Evolutionary conservation across 139 green algal genomes (phyloP).

Genomic region (Raphidocelis subcapitata): DNA sequence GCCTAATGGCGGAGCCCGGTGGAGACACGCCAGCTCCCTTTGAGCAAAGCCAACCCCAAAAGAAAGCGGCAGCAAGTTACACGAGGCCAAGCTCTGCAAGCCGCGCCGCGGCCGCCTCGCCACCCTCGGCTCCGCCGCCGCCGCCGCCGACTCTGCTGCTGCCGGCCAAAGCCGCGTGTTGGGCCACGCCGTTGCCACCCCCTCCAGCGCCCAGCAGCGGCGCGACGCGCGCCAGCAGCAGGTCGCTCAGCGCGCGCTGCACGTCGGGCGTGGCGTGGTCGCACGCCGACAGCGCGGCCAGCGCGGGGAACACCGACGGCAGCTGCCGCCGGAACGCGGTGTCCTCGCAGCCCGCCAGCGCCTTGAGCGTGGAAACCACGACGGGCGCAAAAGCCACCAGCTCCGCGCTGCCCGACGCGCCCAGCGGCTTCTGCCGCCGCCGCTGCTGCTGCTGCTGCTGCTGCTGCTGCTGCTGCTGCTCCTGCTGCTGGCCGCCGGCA

Average conservation of each 20-base stretch:
- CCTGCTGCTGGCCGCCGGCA: conserved; percentile 30
- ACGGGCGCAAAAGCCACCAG: conserved; percentile 15
- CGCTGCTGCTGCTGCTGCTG: conserved; percentile 8
- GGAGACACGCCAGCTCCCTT: too few relatives aligned
- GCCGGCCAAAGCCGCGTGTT: too few relatives aligned
- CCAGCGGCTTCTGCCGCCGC: neutral
- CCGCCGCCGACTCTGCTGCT: too few relatives aligned
- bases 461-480: conserved; percentile 1
- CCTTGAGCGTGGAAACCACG: conserved; percentile 53
- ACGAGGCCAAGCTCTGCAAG: too few relatives aligned
- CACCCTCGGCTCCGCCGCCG: too few relatives aligned
- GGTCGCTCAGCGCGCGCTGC: conserved; percentile 72
- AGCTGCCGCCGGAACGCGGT: conserved; percentile 71
- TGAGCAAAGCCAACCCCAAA: too few relatives aligned
- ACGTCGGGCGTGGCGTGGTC: conserved; percentile 86
- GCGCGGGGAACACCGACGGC: conserved; percentile 82
- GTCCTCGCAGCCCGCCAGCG: conserved; percentile 62
- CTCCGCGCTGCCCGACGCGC: neutral
- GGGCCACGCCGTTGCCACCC: too few relatives aligned
- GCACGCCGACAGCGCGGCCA: conserved; percentile 80
- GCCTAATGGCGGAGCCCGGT: too few relatives aligned
- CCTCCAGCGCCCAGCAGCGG: conserved; percentile 49
- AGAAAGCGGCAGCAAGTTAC: too few relatives aligned
- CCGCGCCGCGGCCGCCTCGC: too few relatives aligned
- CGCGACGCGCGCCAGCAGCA: conserved; percentile 75